Base-by-base conservation (phyloP, 371 early-diverging fungal species). In the Gilbertella persicaria region DNA sequence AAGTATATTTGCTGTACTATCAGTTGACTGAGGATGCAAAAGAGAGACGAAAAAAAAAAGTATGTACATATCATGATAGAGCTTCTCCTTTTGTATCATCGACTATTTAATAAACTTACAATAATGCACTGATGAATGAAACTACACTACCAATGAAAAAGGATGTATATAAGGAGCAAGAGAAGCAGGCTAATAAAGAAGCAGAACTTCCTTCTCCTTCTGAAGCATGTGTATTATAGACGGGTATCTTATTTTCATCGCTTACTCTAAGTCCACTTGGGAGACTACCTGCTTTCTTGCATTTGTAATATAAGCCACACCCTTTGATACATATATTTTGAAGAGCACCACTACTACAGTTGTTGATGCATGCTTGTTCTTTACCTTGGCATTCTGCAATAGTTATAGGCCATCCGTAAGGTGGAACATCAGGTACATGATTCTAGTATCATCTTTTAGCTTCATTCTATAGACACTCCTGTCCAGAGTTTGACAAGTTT, bases 351-450 rank as follows among this genome's bases (percentile, higher is more conserved):
- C 60, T 51, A 6, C 47, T 49, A 21, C 67, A 71, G 16, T 55
- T 55, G 4, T 48, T 29, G 8, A 37, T 44, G 29, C 71, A 71
- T 4, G 62, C 45, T 2, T 43, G 8, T 16, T 62, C 63, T 43
- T 58, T 50, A 7, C 71, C 71, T 9, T 36, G 46, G 33, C 71
- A 71, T 49, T 71, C 71, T 16, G 67, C 67, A 33, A 67, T 43
- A 2, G 63, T 46, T 5, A 62, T 60, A 1, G 71, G 71, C 67
- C 71, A 71, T 38, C 58, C 57, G 45, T 71, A 67, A n/a, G 71
- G 71, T n/a, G 71, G 66, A 23, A 52, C 53, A 40, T 59, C 62
- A 20, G 69, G 69, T 13, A 69, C 58, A n/a, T 69, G 62, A 35
- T 50, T 59, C 63, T 69, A 42, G 25, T 30, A 38, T 39, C n/a